Base-by-base conservation (phyloP, 2,329 filamentous ascomycete genomes). In the Xylaria sp. region DNA sequence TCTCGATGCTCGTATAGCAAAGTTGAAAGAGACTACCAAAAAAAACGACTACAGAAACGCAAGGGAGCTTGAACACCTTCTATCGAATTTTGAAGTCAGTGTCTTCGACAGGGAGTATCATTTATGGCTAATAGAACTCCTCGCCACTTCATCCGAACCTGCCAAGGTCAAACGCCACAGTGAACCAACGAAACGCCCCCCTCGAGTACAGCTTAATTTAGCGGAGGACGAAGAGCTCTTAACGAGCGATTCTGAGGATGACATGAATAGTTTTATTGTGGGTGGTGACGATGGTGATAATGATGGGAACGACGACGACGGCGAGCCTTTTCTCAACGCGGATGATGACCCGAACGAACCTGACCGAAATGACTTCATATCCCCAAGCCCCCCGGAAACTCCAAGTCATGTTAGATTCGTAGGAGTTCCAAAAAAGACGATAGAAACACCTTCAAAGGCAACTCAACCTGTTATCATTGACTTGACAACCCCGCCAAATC, bases 71-170 rank as follows among this genome's bases (percentile, higher is more conserved):
- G 77, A 80, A 25, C 77, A 76, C 5, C 84, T 87, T 69, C 87
- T 87, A 51, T 75, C 78, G 11, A 83, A 78, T 37, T 78, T 96
- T 57, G 87, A 94, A 62, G 78, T 80, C 4, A 92, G 83, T 3
- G 76, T 97, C 0, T 83, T 85, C 37, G 83, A 90, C 57, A 83
- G 84, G 51, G 79, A 89, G 69, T 75, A 84, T 40, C 73, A 82
- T 8, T 70, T 72, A 7, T 89, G 85, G 84, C 72, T 79, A 2
- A 77, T 84, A n/a, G 67, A 73, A 6, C 68, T 84, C 23, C 76
- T 88, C 4, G 75, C 76, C 40, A 78, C 78, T 17, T 78, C 68
- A 4, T 55, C 77, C 14, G 76, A 77, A 49, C 80, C 82, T 0
- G 74, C 78, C 2, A 80, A 78, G 54, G 72, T 72, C 12, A 66